phyloP scores from a whole-genome alignment of 2,329 filamentous ascomycete genomes.

The Sphaerulina musiva region DNA sequence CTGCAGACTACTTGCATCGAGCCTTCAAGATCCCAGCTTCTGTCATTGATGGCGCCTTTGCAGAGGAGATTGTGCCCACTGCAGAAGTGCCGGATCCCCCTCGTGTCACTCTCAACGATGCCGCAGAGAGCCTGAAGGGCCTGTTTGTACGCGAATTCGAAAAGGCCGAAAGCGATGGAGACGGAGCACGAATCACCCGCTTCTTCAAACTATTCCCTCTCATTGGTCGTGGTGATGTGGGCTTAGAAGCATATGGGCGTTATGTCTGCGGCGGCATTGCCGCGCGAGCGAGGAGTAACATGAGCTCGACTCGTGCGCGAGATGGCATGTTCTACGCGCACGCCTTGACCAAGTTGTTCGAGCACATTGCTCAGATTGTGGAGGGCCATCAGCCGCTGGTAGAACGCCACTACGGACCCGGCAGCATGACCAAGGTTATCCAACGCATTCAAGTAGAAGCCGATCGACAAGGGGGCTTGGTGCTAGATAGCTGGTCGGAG shows the following conservation, averaged over 20 bases:
- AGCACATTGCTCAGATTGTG: slow-evolving; percentile 95
- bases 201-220: slow-evolving; percentile 98
- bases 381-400: slow-evolving; percentile 86
- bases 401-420: slow-evolving; percentile 84
- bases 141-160: slow-evolving; percentile 94
- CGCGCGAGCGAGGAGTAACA: slow-evolving; percentile 68
- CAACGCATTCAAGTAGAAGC: slow-evolving; percentile 89
- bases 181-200: slow-evolving; percentile 80
- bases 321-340: slow-evolving; percentile 90
- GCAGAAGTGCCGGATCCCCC: slow-evolving; percentile 92
- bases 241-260: slow-evolving; percentile 86
- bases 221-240: slow-evolving; percentile 81
- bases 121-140: slow-evolving; percentile 81
- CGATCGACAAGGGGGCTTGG: slow-evolving; percentile 91
- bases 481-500: slow-evolving; percentile 92
- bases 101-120: slow-evolving; percentile 75
- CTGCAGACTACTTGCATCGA: slow-evolving; percentile 78
- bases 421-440: slow-evolving; percentile 92
- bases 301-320: slow-evolving; percentile 60
- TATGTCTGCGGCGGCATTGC: slow-evolving; percentile 97
- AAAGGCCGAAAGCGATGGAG: slow-evolving; percentile 77
- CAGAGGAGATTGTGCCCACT: slow-evolving; percentile 85
- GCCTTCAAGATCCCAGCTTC: slow-evolving; percentile 73
- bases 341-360: slow-evolving; percentile 83
- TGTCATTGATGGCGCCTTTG: slow-evolving; percentile 78